Percentiles rank a stretch among this genome's conserved stretches.
Conservation (phyloP, 2,329 filamentous ascomycete species). For the Lachnellula subtilissima region DNA sequence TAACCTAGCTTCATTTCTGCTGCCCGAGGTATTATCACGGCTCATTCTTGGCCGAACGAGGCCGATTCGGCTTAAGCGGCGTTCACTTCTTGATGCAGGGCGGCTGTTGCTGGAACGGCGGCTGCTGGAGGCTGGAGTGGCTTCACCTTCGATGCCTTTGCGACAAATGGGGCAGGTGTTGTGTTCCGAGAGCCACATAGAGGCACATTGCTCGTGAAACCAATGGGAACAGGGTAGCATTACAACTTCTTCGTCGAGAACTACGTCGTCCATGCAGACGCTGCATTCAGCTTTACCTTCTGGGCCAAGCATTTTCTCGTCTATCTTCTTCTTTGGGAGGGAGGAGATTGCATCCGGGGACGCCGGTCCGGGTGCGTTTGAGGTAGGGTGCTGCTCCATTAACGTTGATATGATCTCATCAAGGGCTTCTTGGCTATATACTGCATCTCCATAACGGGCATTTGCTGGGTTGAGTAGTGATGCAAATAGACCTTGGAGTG, state of each 20-base stretch:
- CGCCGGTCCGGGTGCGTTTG: slow-evolving; percentile 78
- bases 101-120: slow-evolving; percentile 14
- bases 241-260: slow-evolving; percentile 67
- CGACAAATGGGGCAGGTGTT: slow-evolving; percentile 88
- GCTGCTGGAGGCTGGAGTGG: slow-evolving; percentile 8
- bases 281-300: slow-evolving; percentile 76
- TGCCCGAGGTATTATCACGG: slow-evolving; percentile 12
- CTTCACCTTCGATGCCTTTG: slow-evolving; percentile 32
- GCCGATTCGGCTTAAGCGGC: slow-evolving; percentile 16
- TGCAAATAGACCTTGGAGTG: slow-evolving; percentile 49
- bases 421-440: slow-evolving; percentile 85
- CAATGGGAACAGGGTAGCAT: slow-evolving; percentile 85
- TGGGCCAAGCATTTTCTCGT: slow-evolving; percentile 61
- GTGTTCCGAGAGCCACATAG: slow-evolving; percentile 81
- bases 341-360: slow-evolving; percentile 67
- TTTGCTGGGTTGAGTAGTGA: slow-evolving; percentile 48
- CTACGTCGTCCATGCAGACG: slow-evolving; percentile 88
- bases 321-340: slow-evolving; percentile 66
- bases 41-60: slow-evolving; percentile 8
- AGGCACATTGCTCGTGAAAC: slow-evolving; percentile 83
- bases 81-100: slow-evolving; percentile 12
- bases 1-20: slow-evolving; percentile 27
- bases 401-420: slow-evolving; percentile 83
- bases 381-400: slow-evolving; percentile 76
- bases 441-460: slow-evolving; percentile 66